Conservation (phyloP, 75 land plant genomes). For the Cupressus sempervirens region DNA sequence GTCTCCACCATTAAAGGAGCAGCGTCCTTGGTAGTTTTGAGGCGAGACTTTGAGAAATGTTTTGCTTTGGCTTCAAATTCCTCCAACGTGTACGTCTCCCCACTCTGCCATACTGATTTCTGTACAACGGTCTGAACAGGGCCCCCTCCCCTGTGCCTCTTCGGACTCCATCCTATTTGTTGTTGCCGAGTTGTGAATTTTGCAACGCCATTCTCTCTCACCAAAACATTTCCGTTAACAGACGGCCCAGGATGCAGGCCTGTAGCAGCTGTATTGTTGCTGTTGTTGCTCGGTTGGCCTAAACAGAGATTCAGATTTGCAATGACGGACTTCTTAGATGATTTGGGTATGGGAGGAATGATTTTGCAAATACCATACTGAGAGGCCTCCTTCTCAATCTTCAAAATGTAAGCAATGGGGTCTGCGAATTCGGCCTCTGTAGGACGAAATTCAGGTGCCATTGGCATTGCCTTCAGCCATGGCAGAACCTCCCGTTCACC, state of each 20-base stretch:
- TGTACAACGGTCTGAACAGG: constrained; percentile 48
- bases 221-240: neutral
- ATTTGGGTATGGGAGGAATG: constrained; percentile 65
- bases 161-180: constrained; percentile 85
- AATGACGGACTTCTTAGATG: constrained; percentile 52
- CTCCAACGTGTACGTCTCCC: constrained; percentile 73
- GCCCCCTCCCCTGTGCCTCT: constrained; percentile 21
- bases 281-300: neutral
- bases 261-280: neutral
- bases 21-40: constrained; percentile 32
- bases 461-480: constrained; percentile 79
- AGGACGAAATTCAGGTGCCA: constrained; percentile 92
- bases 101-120: constrained; percentile 93
- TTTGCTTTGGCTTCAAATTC: constrained; percentile 89
- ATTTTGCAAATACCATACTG: constrained; percentile 95
- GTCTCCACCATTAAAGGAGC: constrained; percentile 63
- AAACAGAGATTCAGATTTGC: constrained; percentile 66
- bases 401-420: constrained; percentile 92
- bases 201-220: constrained; percentile 17
- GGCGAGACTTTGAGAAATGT: constrained; percentile 47
- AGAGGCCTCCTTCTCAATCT: constrained; percentile 88
- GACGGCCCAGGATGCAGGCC: neutral
- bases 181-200: constrained; percentile 84
- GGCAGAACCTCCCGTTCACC: constrained; percentile 42
- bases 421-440: constrained; percentile 82